Evolutionary conservation across 164 flowering plant genomes (phyloP).

Genomic region (Dillenia suffruticosa): DNA sequence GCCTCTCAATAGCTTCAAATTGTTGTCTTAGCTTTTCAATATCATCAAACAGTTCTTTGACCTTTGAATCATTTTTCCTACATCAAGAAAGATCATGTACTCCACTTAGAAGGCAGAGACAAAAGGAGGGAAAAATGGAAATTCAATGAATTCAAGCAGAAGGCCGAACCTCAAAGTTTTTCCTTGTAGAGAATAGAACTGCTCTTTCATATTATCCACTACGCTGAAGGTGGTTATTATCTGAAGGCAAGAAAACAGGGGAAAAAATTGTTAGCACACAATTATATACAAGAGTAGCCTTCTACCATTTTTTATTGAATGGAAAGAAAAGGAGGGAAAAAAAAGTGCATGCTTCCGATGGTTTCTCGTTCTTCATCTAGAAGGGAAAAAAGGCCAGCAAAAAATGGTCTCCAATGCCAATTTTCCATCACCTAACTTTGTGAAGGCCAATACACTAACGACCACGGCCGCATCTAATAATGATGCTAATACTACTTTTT

Average conservation of each 20-base stretch:
- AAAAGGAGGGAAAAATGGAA: neutral
- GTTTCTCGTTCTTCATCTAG: no score
- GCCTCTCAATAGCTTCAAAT: conserved; percentile 85
- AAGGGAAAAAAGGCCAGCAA: no score
- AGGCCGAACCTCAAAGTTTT: conserved; percentile 44
- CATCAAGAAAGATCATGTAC: conserved; percentile 6
- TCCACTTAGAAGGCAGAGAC: neutral
- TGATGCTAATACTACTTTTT: no score
- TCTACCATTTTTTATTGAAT: no score
- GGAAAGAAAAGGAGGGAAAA: neutral
- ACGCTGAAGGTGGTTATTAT: conserved; percentile 87
- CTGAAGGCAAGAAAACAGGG: conserved; percentile 32
- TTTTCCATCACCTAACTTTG: no score
- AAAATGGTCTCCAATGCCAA: no score
- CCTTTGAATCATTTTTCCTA: conserved; percentile 73
- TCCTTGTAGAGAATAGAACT: conserved; percentile 60
- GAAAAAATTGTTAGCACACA: no score
- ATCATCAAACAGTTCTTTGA: conserved; percentile 65
- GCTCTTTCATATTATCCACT: conserved; percentile 91
- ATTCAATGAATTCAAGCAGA: neutral
- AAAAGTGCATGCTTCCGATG: no score
- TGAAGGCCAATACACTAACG: no score
- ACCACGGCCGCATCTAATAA: no score
- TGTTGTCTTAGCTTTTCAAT: conserved; percentile 62
- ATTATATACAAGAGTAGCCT: no score